A percentile compares a stretch with the other conserved stretches of the same genome.
These are phyloP conservation scores for Penicillium paradoxum DNA, from an alignment of 495 filamentous ascomycete species.

Conservation along the genomic window DNA sequence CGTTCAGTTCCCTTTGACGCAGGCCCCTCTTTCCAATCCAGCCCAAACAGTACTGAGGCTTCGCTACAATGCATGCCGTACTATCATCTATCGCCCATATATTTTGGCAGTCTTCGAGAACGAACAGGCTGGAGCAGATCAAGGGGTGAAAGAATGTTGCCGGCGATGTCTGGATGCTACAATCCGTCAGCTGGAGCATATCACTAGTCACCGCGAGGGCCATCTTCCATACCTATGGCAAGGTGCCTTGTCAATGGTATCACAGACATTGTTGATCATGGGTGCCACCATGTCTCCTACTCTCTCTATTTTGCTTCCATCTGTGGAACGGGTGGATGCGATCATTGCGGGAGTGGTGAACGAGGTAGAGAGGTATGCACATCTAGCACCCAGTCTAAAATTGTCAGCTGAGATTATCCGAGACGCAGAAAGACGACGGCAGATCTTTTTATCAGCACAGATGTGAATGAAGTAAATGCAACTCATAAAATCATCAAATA, in stretches of 20 bases:
- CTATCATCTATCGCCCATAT: conserved; percentile 80
- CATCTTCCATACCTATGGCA: conserved; percentile 88
- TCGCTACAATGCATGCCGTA: conserved; percentile 77
- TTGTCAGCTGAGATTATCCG: conserved; percentile 72
- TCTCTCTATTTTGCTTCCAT: conserved; percentile 61
- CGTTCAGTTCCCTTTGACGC: conserved; percentile 68
- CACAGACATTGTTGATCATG: conserved; percentile 76
- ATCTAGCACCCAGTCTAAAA: conserved; percentile 68
- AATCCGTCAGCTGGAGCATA: conserved; percentile 72
- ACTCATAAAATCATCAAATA: conserved; percentile 1
- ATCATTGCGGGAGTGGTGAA: conserved; percentile 70
- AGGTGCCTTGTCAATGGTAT: conserved; percentile 75
- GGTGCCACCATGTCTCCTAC: conserved; percentile 77
- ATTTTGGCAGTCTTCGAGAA: conserved; percentile 75
- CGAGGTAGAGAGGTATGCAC: conserved; percentile 67
- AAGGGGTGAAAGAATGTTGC: conserved; percentile 67
- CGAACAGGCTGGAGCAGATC: conserved; percentile 64
- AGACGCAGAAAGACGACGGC: conserved; percentile 67
- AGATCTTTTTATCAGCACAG: conserved; percentile 22
- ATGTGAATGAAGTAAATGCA: no score
- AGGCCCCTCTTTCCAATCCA: conserved; percentile 59
- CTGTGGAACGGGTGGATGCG: conserved; percentile 56
- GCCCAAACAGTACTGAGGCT: conserved; percentile 74
- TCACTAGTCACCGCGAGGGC: conserved; percentile 73
- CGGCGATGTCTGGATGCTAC: conserved; percentile 78